These are phyloP conservation scores for Raphanus raphanistrum DNA, from an alignment of 345 rosid species.

Conservation along the genomic window DNA sequence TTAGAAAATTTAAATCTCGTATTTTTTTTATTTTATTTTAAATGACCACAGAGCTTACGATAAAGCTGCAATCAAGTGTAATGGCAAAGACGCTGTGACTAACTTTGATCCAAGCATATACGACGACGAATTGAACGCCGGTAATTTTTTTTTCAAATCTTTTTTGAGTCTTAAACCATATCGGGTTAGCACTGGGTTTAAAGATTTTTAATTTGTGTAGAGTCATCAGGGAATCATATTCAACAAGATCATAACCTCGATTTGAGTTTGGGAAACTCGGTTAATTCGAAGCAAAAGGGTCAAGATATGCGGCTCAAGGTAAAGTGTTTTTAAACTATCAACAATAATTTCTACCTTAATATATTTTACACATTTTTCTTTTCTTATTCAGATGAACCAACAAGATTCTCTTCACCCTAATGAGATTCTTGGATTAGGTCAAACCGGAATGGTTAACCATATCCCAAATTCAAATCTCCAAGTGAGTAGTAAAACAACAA, in stretches of 20 bases:
- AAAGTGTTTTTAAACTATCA: neutral
- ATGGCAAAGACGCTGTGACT: conserved; percentile 92
- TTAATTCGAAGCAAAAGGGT: conserved; percentile 35
- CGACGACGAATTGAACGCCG: conserved; percentile 47
- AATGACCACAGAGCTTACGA: conserved; percentile 73
- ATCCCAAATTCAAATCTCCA: conserved; percentile 31
- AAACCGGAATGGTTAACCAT: conserved; percentile 37
- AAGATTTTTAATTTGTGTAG: conserved; percentile 15
- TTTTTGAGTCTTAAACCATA: neutral
- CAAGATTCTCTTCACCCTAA: conserved; percentile 22
- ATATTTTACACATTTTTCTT: neutral
- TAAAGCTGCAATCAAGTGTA: conserved; percentile 83
- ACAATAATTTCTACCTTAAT: neutral
- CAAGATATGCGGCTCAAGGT: conserved; percentile 40
- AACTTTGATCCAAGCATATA: conserved; percentile 79
- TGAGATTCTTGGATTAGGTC: conserved; percentile 39
- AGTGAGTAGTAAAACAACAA: conserved; percentile 6
- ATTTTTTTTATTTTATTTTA: neutral
- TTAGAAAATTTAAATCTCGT: neutral
- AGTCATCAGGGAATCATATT: conserved; percentile 48
- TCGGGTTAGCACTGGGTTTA: neutral
- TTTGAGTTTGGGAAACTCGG: conserved; percentile 83
- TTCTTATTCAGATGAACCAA: conserved; percentile 29
- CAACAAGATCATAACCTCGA: conserved; percentile 72
- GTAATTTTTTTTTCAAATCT: neutral